These are phyloP conservation scores for Neonectria sp. DNA, from an alignment of 2,329 filamentous ascomycete genomes.

Conservation along the genomic window DNA sequence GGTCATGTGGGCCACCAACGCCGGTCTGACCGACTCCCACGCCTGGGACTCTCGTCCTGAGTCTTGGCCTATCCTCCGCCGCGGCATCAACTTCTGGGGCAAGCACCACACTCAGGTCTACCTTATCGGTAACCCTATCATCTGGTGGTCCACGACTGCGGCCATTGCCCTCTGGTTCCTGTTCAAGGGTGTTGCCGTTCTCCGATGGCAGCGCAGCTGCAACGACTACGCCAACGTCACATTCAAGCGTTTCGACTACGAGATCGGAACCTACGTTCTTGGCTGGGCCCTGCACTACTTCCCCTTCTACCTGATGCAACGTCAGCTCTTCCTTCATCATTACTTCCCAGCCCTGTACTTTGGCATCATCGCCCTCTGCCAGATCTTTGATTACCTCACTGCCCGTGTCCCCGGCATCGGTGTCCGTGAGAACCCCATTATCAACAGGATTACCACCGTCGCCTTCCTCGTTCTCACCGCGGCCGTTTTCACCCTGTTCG, in stretches of 20 bases:
- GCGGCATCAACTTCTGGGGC: slow-evolving; percentile 99
- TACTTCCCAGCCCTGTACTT: slow-evolving; percentile 99
- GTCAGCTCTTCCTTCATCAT: slow-evolving; percentile 98
- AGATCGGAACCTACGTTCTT: slow-evolving; percentile 90
- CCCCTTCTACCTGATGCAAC: slow-evolving; percentile 98
- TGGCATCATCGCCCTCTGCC: slow-evolving; percentile 88
- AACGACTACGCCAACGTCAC: slow-evolving; percentile 85
- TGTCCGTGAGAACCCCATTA: slow-evolving; percentile 74
- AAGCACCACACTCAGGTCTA: slow-evolving; percentile 96
- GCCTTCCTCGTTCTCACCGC: slow-evolving; percentile 82
- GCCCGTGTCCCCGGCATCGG: slow-evolving; percentile 79
- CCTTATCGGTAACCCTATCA: slow-evolving; percentile 92
- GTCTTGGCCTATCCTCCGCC: slow-evolving; percentile 91
- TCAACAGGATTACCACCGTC: slow-evolving; percentile 83
- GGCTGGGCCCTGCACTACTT: slow-evolving; percentile 99
- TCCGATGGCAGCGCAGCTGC: slow-evolving; percentile 96
- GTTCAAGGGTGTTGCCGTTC: slow-evolving; percentile 89
- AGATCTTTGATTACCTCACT: slow-evolving; percentile 88
- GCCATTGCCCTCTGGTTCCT: slow-evolving; percentile 82
- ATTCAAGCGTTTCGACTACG: slow-evolving; percentile 98
- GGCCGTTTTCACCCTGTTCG: slow-evolving; percentile 85
- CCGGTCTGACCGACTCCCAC: slow-evolving; percentile 94
- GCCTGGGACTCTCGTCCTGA: slow-evolving; percentile 97
- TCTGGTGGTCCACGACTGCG: slow-evolving; percentile 92
- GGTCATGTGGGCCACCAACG: slow-evolving; percentile 99